phyloP scores from a whole-genome alignment of 1,284 basidiomycete species.

The Gastroboletus turbinatus region DNA sequence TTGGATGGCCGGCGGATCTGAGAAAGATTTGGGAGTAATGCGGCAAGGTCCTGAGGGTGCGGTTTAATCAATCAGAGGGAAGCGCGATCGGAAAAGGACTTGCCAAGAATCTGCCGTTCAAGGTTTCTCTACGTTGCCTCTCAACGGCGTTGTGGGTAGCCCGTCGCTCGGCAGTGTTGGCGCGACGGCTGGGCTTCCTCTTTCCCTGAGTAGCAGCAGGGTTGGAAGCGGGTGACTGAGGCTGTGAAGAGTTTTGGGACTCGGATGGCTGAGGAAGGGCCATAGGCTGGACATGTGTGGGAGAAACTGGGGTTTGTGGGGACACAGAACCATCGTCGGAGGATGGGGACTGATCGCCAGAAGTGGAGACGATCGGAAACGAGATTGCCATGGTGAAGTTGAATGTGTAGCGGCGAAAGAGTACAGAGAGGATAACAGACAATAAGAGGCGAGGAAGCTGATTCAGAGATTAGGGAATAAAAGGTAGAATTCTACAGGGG shows the following conservation, averaged over 20 bases:
- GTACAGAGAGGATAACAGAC: conserved; percentile 11
- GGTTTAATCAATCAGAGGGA: conserved; percentile 20
- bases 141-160: conserved; percentile 96
- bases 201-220: conserved; percentile 43
- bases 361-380: conserved; percentile 45
- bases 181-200: conserved; percentile 77
- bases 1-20: conserved; percentile 91
- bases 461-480: conserved; percentile 20
- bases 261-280: conserved; percentile 33
- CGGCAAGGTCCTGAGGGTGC: conserved; percentile 72
- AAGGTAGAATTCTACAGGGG: conserved; percentile 20
- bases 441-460: background rate
- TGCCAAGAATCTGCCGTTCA: conserved; percentile 87
- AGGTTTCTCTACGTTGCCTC: conserved; percentile 84
- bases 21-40: conserved; percentile 84
- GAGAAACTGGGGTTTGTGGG: conserved; percentile 53
- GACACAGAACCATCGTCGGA: conserved; percentile 47
- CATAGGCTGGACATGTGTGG: conserved; percentile 39
- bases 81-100: conserved; percentile 31
- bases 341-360: conserved; percentile 42
- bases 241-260: conserved; percentile 16
- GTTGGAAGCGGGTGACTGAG: conserved; percentile 20
- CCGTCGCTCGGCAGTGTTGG: conserved; percentile 91
- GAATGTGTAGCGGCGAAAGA: conserved; percentile 20
- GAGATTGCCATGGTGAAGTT: conserved; percentile 51